A percentile compares a stretch with the other conserved stretches of the same genome.
Conservation (phyloP, 148 eudicot genomes). For the Fagopyrum tataricum region DNA sequence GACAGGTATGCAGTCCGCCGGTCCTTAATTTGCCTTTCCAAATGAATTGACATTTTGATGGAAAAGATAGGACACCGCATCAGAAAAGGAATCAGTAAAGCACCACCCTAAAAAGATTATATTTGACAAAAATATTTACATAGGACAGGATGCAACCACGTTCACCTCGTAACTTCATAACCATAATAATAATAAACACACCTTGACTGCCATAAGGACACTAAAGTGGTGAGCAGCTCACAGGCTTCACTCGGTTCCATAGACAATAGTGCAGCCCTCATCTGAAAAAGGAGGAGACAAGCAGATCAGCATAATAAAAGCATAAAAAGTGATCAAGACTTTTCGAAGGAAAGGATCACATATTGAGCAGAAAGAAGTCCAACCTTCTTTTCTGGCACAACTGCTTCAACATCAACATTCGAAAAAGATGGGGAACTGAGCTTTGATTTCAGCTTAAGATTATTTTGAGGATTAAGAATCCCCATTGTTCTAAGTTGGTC, state of each 20-base stretch:
- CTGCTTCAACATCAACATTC: constrained; percentile 50
- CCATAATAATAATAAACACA: constrained; percentile 19
- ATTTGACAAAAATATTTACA: not conserved
- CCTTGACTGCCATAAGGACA: constrained; percentile 77
- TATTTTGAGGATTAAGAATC: constrained; percentile 34
- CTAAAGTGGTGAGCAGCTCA: constrained; percentile 44
- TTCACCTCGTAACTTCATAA: not conserved
- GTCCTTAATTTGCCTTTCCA: not conserved
- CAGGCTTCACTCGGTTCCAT: constrained; percentile 51
- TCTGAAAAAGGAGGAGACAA: constrained; percentile 26
- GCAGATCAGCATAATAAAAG: constrained; percentile 9
- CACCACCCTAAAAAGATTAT: not conserved
- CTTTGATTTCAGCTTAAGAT: constrained; percentile 22
- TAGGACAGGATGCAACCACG: not conserved
- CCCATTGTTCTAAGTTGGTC: constrained; percentile 63
- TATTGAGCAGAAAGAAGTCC: not conserved
- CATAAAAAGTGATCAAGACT: not conserved
- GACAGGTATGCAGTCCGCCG: not conserved
- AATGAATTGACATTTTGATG: not conserved
- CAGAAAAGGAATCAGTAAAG: not conserved
- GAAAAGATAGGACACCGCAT: not conserved
- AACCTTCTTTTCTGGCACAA: constrained; percentile 63
- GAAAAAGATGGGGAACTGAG: constrained; percentile 31
- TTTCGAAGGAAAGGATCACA: not conserved
- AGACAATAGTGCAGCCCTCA: constrained; percentile 58